phyloP scores from a whole-genome alignment of 2,329 filamentous ascomycete genomes.

The Penicillium sp. region DNA sequence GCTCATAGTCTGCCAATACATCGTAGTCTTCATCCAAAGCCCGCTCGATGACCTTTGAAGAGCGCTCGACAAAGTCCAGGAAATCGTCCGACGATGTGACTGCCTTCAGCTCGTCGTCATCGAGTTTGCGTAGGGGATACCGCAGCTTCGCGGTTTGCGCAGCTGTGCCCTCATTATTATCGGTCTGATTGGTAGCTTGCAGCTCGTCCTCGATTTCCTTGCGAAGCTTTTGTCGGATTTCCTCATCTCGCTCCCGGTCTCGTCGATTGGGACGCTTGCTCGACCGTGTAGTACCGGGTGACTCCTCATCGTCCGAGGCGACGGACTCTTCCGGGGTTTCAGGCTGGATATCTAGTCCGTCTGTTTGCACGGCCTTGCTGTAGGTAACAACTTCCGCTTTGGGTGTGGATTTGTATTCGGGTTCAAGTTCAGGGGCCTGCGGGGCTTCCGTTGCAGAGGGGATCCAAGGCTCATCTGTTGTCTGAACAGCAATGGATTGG shows the following conservation, averaged over 20 bases:
- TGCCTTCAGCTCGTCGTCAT: constrained; percentile 79
- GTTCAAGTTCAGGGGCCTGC: constrained; percentile 44
- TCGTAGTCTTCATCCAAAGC: constrained; percentile 95
- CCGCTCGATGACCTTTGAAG: constrained; percentile 94
- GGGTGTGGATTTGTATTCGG: constrained; percentile 37
- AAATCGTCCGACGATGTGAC: constrained; percentile 93
- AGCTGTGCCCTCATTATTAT: constrained; percentile 33
- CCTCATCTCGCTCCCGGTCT: constrained; percentile 80
- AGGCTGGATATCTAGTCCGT: constrained; percentile 62
- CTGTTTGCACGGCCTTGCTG: constrained; percentile 93
- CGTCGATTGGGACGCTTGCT: constrained; percentile 74
- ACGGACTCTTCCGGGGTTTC: constrained; percentile 55
- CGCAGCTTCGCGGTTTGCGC: constrained; percentile 48
- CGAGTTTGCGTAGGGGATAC: constrained; percentile 77
- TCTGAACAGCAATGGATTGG: constrained; percentile 59
- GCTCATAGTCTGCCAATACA: constrained; percentile 88
- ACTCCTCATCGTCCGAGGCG: constrained; percentile 63
- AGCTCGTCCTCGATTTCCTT: constrained; percentile 92
- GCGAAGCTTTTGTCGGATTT: constrained; percentile 78
- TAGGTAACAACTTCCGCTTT: constrained; percentile 83
- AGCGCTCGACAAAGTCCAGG: constrained; percentile 89
- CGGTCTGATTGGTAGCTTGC: constrained; percentile 60
- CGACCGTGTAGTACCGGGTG: constrained; percentile 51
- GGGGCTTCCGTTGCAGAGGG: constrained; percentile 76
- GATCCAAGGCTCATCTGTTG: constrained; percentile 65